Evolutionary conservation across 2,329 filamentous ascomycete species (phyloP).

Genomic region (Phaeosphaeria sp.): DNA sequence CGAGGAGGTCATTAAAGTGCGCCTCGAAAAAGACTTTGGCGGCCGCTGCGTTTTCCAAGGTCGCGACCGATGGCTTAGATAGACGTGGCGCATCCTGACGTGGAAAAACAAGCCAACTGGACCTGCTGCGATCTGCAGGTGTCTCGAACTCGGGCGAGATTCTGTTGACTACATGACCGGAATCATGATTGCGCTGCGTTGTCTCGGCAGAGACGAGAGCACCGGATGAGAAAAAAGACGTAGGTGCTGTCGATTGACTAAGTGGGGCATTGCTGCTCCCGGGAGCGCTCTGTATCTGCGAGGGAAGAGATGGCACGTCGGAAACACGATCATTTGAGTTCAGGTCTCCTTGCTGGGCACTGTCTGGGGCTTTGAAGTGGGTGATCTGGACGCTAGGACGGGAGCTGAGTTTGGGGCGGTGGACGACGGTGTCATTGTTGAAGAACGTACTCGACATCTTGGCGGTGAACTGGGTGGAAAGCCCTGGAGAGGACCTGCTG

Average conservation of each 20-base stretch:
- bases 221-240: constrained; percentile 42
- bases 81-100: constrained; percentile 42
- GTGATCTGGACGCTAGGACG: constrained; percentile 33
- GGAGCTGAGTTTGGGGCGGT: constrained; percentile 36
- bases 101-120: constrained; percentile 40
- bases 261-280: constrained; percentile 36
- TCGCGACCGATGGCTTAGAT: constrained; percentile 56
- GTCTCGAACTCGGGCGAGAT: constrained; percentile 24
- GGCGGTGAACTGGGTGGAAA: constrained; percentile 33
- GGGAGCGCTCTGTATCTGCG: constrained; percentile 32
- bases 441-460: constrained; percentile 36
- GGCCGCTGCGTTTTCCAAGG: constrained; percentile 78
- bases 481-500: constrained; percentile 38
- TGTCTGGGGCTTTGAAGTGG: constrained; percentile 11
- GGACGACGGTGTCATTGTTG: constrained; percentile 41
- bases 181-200: constrained; percentile 25
- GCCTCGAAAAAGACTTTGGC: constrained; percentile 89
- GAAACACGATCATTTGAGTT: constrained; percentile 15
- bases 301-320: constrained; percentile 31
- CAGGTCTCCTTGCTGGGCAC: constrained; percentile 2
- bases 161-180: constrained; percentile 14
- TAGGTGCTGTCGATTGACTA: constrained; percentile 45
- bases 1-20: constrained; percentile 76
- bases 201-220: constrained; percentile 39
- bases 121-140: constrained; percentile 19